A percentile compares a stretch with the other conserved stretches of the same genome.
Conservation (phyloP, 2,329 filamentous ascomycete genomes). For the Colletotrichum australisinense region DNA sequence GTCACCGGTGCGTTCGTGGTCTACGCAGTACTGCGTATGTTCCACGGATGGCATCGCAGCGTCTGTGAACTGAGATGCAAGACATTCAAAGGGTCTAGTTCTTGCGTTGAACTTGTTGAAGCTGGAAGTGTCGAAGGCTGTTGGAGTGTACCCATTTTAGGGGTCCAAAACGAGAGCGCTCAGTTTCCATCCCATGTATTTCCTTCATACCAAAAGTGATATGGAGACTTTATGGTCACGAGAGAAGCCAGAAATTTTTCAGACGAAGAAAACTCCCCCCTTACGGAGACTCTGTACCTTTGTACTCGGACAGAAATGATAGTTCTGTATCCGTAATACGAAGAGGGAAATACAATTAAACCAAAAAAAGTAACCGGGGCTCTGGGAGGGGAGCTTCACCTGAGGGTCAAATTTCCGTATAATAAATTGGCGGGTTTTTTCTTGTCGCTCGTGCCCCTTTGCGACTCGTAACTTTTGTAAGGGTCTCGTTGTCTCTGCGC, state of each 20-base stretch:
- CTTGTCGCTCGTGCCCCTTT: constrained; percentile 23
- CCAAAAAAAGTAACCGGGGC: background rate
- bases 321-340: background rate
- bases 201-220: background rate
- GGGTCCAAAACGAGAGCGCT: background rate
- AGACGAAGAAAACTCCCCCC: background rate
- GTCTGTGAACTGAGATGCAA: background rate
- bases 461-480: constrained; percentile 18
- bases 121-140: background rate
- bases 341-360: background rate
- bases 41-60: background rate
- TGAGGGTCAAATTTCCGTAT: constrained; percentile 32
- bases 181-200: background rate
- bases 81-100: background rate
- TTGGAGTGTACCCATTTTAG: background rate
- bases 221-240: background rate
- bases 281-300: background rate
- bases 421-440: constrained; percentile 20
- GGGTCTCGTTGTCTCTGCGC: background rate
- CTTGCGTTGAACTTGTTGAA: background rate
- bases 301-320: background rate
- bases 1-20: background rate
- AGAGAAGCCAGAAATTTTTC: background rate
- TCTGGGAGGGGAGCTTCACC: constrained; percentile 8
- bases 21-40: no score